Evolutionary conservation across 768 basidiomycete genomes (phyloP), one percentile per base, ranked within the genome.

Genomic region (Clitopilus passeckerianus): DNA sequence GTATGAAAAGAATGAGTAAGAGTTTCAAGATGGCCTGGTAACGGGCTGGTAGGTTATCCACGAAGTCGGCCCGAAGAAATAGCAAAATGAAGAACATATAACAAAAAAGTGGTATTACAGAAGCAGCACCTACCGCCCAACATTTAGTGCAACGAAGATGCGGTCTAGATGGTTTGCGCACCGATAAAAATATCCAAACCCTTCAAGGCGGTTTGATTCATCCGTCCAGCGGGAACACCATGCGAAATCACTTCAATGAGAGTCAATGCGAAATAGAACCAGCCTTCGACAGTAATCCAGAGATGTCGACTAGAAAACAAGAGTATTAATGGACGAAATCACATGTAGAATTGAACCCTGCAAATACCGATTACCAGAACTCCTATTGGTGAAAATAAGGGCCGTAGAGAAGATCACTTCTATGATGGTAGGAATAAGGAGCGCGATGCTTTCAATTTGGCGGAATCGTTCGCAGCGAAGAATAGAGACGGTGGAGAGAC

Each of bases 401-500:
- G 80, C 71, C 58, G 83, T 70, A 27, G 83, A 77, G 64, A 87
- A 82, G 37, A 91, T 66, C 61, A 84, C 70, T 71, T 91, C 89
- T 56, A 91, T 67, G 41, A 72, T 81, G 16, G 86, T 78, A 30
- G 89, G 89, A 60, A 90, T 78, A 62, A 90, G 71, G 57, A 91
- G 71, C 41, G 80, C 64, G 34, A 73, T 70, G 57, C 75, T 77
- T 71, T 91, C 72, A 23, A 74, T 63, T 53, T 60, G 66, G 56
- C 77, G 74, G 59, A 88, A 77, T 46, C 79, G 76, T 61, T 80
- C 71, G 68, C 90, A 93, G 60, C 90, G 90, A 62, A 93, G 82
- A 62, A 84, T 88, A 41, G 87, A 72, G 59, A 86, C 82, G 35
- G 82, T 74, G 30, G 91, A 91, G 61, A 92, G 75, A 72, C 90